Percentiles rank a stretch among this genome's conserved stretches.
These are phyloP conservation scores for Trichosporon sp. DNA, from an alignment of 1,284 basidiomycete species.

Conservation along the genomic window DNA sequence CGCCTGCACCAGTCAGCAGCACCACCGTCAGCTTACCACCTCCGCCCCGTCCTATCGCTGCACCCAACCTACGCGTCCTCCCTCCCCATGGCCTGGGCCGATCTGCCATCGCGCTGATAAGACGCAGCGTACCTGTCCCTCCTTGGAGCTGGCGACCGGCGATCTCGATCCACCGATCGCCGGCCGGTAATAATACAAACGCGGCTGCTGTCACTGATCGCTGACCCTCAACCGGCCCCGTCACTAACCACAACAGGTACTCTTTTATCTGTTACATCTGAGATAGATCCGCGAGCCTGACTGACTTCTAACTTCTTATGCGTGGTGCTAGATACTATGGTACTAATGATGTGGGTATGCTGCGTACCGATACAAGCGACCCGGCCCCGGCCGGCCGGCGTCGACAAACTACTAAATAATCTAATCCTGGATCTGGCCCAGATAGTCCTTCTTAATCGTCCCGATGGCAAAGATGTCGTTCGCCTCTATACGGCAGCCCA, in stretches of 20 bases:
- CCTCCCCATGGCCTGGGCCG: no score
- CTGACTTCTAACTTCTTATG: background rate
- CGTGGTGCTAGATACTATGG: conserved; percentile 4
- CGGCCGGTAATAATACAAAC: no score
- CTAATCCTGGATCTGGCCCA: conserved; percentile 65
- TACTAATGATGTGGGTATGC: conserved; percentile 15
- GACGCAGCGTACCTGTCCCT: no score
- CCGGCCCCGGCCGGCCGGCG: background rate
- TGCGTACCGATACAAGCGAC: background rate
- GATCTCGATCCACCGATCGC: no score
- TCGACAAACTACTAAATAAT: background rate
- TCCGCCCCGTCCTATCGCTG: no score
- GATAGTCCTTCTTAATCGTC: conserved; percentile 89
- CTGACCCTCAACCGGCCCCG: no score
- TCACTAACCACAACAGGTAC: no score
- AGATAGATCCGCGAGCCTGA: background rate
- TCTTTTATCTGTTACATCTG: conserved; percentile 1
- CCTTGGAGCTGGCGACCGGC: no score
- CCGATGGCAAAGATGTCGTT: conserved; percentile 96
- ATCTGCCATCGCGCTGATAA: no score
- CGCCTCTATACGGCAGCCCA: conserved; percentile 93
- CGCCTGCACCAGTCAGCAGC: no score
- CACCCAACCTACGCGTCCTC: no score
- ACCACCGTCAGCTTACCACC: no score
- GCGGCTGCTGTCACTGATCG: background rate